Evolutionary conservation across 257 asterid species (phyloP).

Genomic region (Leptodermis oblonga): DNA sequence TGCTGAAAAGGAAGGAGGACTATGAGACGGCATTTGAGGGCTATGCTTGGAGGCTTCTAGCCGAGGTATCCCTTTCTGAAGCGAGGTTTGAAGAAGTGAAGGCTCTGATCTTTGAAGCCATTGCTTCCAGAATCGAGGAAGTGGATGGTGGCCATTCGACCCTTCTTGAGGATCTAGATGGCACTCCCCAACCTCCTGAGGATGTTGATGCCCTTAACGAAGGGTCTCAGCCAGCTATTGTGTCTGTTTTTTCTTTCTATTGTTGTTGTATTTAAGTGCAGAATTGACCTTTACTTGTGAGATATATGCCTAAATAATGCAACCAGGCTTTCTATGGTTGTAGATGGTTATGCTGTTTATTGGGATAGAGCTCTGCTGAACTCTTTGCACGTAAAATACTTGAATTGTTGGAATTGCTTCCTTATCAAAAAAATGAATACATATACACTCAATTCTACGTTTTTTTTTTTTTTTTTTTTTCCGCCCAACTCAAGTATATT

Average conservation of each 20-base stretch:
- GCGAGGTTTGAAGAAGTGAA: conserved; percentile 89
- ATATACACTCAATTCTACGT: no score
- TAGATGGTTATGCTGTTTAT: background rate
- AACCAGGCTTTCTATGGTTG: conserved; percentile 12
- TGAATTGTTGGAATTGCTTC: no score
- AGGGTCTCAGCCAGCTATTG: conserved; percentile 55
- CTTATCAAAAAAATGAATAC: no score
- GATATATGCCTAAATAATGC: conserved; percentile 29
- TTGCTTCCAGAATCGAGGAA: conserved; percentile 35
- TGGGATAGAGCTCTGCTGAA: background rate
- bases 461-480: no score
- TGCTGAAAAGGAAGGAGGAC: conserved; percentile 82
- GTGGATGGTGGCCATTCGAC: conserved; percentile 5
- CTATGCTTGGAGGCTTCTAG: conserved; percentile 88
- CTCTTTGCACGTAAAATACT: conserved; percentile 16
- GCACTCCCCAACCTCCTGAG: conserved; percentile 38
- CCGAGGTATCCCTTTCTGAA: conserved; percentile 88
- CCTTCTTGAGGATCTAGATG: conserved; percentile 31
- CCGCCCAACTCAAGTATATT: no score
- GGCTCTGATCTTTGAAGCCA: conserved; percentile 76
- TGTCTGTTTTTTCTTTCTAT: conserved; percentile 23
- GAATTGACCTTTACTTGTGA: conserved; percentile 14
- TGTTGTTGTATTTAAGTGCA: background rate
- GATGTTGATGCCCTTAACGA: conserved; percentile 50
- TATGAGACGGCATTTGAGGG: conserved; percentile 79